Conservation (phyloP, 1,139 yeast genomes). For the Zygoascus hellenicus region DNA sequence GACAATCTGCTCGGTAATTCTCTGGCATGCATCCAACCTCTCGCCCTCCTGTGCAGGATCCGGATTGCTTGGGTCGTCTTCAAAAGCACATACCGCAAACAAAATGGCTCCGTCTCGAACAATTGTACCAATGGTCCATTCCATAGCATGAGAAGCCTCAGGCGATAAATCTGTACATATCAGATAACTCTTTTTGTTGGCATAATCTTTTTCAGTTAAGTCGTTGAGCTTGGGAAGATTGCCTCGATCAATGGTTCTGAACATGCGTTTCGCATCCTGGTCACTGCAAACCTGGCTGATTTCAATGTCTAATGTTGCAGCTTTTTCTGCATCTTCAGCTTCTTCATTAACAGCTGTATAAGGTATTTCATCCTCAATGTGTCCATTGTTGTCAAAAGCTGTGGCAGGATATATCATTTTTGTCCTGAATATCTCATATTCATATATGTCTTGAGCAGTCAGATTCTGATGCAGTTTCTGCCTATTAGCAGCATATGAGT, state of each 20-base stretch:
- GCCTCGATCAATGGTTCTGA: constrained; percentile 69
- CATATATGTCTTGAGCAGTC: constrained; percentile 46
- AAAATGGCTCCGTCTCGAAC: constrained; percentile 79
- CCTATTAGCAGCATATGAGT: constrained; percentile 22
- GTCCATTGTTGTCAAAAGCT: constrained; percentile 29
- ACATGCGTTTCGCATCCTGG: constrained; percentile 44
- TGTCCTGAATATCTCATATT: constrained; percentile 41
- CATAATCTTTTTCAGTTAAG: constrained; percentile 10
- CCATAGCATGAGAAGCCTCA: constrained; percentile 79
- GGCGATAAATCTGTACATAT: constrained; percentile 80
- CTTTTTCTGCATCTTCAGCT: constrained; percentile 58
- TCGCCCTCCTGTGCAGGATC: constrained; percentile 35
- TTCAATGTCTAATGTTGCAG: constrained; percentile 52
- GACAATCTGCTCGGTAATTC: constrained; percentile 54
- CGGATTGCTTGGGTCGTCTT: constrained; percentile 43
- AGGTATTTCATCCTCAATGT: constrained; percentile 39
- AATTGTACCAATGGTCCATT: constrained; percentile 86
- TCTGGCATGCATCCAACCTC: constrained; percentile 53
- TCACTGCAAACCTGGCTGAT: constrained; percentile 61
- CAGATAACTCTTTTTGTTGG: constrained; percentile 61
- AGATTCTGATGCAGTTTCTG: constrained; percentile 26
- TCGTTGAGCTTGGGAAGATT: constrained; percentile 51
- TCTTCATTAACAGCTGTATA: constrained; percentile 71
- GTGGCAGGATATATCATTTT: constrained; percentile 40
- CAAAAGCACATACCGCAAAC: constrained; percentile 72